Conservation (phyloP, 75 land plant species). For the Selaginella tamariscina region DNA sequence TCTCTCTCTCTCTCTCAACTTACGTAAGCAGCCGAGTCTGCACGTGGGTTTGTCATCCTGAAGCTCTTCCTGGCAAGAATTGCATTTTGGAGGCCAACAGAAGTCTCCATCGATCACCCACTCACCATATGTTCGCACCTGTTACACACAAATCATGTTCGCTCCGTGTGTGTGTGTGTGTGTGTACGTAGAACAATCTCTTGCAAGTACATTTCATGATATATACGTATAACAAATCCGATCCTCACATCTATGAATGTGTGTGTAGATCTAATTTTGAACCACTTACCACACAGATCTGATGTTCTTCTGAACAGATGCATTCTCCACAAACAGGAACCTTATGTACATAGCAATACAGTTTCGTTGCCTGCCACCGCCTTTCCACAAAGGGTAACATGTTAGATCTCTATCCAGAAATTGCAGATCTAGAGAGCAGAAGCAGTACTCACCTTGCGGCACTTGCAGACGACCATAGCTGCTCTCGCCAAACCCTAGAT, state of each 20-base stretch:
- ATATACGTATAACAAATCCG: not conserved
- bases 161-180: not conserved
- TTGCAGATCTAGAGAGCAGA: not conserved
- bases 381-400: not conserved
- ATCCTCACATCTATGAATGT: not conserved
- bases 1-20: too few species aligned
- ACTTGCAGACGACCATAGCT: slow-evolving; percentile 16
- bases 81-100: not conserved
- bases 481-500: too few species aligned
- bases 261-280: not conserved
- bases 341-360: not conserved
- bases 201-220: not conserved
- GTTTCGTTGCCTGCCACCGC: not conserved
- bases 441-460: slow-evolving; percentile 14
- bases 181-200: not conserved
- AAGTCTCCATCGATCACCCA: not conserved
- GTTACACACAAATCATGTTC: not conserved
- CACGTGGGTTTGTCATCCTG: not conserved
- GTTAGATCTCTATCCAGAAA: not conserved
- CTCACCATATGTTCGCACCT: not conserved
- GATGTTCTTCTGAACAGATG: not conserved
- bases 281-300: not conserved
- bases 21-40: not conserved
- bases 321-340: not conserved
- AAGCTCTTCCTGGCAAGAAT: not conserved